A percentile compares a stretch with the other conserved stretches of the same genome.
Conservation (phyloP, 2,329 filamentous ascomycete genomes). For the Stylonectria norvegica region DNA sequence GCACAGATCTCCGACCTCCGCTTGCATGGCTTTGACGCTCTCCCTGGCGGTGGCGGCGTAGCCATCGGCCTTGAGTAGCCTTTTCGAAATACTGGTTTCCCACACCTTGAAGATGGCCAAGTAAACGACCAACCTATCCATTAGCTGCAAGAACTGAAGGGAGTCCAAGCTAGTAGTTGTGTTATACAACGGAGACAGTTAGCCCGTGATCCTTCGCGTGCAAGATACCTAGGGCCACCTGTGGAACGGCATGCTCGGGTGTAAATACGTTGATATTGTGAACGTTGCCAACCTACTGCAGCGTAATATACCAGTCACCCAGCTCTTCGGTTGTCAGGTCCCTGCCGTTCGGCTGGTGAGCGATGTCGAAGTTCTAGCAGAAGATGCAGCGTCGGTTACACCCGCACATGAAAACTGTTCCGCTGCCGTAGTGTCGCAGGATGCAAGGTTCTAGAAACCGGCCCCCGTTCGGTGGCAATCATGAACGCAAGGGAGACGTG, state of each 20-base stretch:
- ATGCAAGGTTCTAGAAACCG: slow-evolving; percentile 66
- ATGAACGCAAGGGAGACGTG: slow-evolving; percentile 10
- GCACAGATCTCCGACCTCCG: slow-evolving; percentile 76
- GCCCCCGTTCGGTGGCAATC: slow-evolving; percentile 1
- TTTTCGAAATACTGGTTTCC: slow-evolving; percentile 61
- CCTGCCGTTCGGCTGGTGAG: slow-evolving; percentile 77
- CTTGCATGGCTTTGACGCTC: slow-evolving; percentile 76
- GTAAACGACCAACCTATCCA: slow-evolving; percentile 80
- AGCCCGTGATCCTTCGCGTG: slow-evolving; percentile 68
- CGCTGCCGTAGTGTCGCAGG: slow-evolving; percentile 76
- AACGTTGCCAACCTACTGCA: slow-evolving; percentile 75
- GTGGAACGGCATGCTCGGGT: slow-evolving; percentile 81
- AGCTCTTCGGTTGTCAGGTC: slow-evolving; percentile 76
- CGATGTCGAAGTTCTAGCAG: slow-evolving; percentile 81
- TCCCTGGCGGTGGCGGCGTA: slow-evolving; percentile 70
- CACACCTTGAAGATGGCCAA: slow-evolving; percentile 88
- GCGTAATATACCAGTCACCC: slow-evolving; percentile 77
- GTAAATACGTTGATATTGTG: slow-evolving; percentile 90
- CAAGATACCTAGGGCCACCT: slow-evolving; percentile 74
- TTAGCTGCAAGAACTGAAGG: slow-evolving; percentile 63
- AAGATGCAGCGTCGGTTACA: slow-evolving; percentile 71
- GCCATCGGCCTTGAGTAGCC: slow-evolving; percentile 74
- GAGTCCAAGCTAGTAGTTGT: slow-evolving; percentile 81
- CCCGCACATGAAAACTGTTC: slow-evolving; percentile 77
- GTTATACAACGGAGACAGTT: slow-evolving; percentile 74